These are phyloP conservation scores for Pythium aquatile DNA, from an alignment of 352 stramenopile species.

Conservation along the genomic window DNA sequence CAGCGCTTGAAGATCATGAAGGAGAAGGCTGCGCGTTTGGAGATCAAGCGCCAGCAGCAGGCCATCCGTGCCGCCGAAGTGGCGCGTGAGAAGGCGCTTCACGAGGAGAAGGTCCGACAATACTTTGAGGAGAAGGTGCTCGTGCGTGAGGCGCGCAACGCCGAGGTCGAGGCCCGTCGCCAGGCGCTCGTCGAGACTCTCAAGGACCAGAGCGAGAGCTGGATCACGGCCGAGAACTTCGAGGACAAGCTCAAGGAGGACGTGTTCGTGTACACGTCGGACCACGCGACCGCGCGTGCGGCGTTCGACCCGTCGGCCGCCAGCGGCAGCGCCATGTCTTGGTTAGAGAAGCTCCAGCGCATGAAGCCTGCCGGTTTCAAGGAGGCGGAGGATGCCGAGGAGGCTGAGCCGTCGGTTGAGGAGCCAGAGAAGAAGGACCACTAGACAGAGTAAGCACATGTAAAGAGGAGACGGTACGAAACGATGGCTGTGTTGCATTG, in stretches of 20 bases:
- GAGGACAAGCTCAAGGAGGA: constrained; percentile 82
- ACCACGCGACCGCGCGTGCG: constrained; percentile 61
- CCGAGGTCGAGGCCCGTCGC: constrained; percentile 65
- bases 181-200: constrained; percentile 61
- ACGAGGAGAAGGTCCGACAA: constrained; percentile 76
- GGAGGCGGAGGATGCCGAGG: constrained; percentile 15
- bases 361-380: constrained; percentile 76
- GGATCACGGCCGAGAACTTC: constrained; percentile 74
- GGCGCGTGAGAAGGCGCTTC: constrained; percentile 69
- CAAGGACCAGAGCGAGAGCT: constrained; percentile 58
- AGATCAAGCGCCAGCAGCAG: constrained; percentile 87
- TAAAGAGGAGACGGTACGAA: constrained; percentile 4
- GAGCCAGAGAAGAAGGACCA: constrained; percentile 24
- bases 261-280: constrained; percentile 82
- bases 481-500: not conserved
- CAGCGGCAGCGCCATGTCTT: constrained; percentile 74
- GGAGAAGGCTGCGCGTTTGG: constrained; percentile 81
- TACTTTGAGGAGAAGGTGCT: constrained; percentile 81
- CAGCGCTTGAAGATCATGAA: constrained; percentile 86
- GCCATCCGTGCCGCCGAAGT: constrained; percentile 80
- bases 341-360: constrained; percentile 85
- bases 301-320: constrained; percentile 68
- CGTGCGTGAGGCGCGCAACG: constrained; percentile 59
- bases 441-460: constrained; percentile 4
- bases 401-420: constrained; percentile 15